phyloP scores from a whole-genome alignment of 768 basidiomycete genomes.

The Rhodocollybia butyracea region DNA sequence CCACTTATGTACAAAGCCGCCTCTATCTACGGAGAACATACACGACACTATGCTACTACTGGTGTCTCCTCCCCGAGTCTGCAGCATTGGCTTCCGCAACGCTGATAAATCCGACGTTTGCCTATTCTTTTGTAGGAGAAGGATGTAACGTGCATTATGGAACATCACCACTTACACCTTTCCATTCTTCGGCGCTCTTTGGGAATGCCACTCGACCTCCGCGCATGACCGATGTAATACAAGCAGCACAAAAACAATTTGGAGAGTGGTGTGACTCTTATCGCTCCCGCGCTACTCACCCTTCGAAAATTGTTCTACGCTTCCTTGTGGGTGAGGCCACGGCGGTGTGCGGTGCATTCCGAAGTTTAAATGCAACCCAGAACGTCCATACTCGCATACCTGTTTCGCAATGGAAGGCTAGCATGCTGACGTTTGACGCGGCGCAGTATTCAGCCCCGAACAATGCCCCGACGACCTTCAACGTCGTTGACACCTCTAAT shows the following conservation, averaged over 20 bases:
- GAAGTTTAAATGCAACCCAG: slow-evolving; percentile 6
- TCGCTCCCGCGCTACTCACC: slow-evolving; percentile 10
- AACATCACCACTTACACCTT: slow-evolving; percentile 26
- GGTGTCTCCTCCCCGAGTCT: slow-evolving; percentile 23
- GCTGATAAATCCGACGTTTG: slow-evolving; percentile 32
- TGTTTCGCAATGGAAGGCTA: slow-evolving; percentile 22
- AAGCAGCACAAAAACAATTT: slow-evolving; percentile 21
- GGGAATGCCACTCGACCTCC: slow-evolving; percentile 11
- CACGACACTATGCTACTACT: slow-evolving; percentile 26
- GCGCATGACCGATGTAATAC: slow-evolving; percentile 15
- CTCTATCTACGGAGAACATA: neutral
- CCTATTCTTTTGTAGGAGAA: slow-evolving; percentile 27
- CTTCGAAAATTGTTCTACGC: slow-evolving; percentile 7
- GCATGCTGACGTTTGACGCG: slow-evolving; percentile 23
- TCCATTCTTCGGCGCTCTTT: slow-evolving; percentile 28
- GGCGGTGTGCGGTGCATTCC: slow-evolving; percentile 25
- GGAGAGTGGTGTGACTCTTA: slow-evolving; percentile 28
- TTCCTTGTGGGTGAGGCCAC: slow-evolving; percentile 28
- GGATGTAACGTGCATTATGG: slow-evolving; percentile 30
- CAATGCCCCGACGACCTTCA: slow-evolving; percentile 27
- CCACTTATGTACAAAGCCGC: slow-evolving; percentile 2
- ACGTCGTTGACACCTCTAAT: slow-evolving; percentile 41
- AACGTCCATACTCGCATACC: slow-evolving; percentile 14
- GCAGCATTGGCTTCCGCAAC: slow-evolving; percentile 17
- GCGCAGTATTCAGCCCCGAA: slow-evolving; percentile 18